Percentiles rank a stretch among this genome's conserved stretches.
phyloP scores from a whole-genome alignment of 2,329 filamentous ascomycete genomes.

The Curvularia eragrostidis region DNA sequence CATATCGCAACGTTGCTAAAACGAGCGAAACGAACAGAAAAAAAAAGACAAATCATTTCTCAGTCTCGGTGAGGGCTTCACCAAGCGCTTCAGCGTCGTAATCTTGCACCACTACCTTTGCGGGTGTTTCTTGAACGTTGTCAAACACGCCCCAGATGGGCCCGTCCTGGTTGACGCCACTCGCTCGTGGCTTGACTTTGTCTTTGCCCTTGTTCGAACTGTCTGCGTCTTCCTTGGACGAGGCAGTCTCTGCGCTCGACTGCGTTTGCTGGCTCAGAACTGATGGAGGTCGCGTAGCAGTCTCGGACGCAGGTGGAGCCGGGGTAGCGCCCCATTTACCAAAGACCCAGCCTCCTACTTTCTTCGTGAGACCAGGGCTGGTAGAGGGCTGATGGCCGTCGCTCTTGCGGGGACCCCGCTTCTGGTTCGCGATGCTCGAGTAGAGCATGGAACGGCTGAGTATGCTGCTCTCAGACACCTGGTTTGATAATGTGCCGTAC shows the following conservation, averaged over 20 bases:
- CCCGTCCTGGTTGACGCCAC: conserved; percentile 49
- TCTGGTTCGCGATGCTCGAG: conserved; percentile 38
- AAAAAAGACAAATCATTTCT: background rate
- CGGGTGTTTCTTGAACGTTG: conserved; percentile 42
- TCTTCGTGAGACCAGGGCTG: conserved; percentile 54
- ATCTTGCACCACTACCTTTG: conserved; percentile 44
- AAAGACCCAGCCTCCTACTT: conserved; percentile 70
- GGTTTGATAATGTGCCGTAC: conserved; percentile 59
- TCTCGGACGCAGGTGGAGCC: conserved; percentile 37
- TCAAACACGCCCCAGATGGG: conserved; percentile 51
- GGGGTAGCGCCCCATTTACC: conserved; percentile 68
- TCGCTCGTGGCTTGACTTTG: conserved; percentile 34
- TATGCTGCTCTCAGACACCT: conserved; percentile 58
- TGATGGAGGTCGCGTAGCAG: conserved; percentile 26
- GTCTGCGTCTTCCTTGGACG: conserved; percentile 8
- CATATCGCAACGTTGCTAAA: background rate
- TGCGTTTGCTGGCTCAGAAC: conserved; percentile 33
- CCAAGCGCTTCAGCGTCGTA: conserved; percentile 49
- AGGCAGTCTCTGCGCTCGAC: conserved; percentile 21
- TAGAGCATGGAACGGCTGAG: conserved; percentile 62
- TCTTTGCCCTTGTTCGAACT: conserved; percentile 20
- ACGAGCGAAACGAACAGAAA: background rate
- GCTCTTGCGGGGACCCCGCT: conserved; percentile 31
- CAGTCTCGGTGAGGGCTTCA: conserved; percentile 38
- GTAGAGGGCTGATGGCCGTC: conserved; percentile 26